These are phyloP conservation scores for Aspergillus quadrilineatus DNA, from an alignment of 2,329 filamentous ascomycete species.

Conservation along the genomic window DNA sequence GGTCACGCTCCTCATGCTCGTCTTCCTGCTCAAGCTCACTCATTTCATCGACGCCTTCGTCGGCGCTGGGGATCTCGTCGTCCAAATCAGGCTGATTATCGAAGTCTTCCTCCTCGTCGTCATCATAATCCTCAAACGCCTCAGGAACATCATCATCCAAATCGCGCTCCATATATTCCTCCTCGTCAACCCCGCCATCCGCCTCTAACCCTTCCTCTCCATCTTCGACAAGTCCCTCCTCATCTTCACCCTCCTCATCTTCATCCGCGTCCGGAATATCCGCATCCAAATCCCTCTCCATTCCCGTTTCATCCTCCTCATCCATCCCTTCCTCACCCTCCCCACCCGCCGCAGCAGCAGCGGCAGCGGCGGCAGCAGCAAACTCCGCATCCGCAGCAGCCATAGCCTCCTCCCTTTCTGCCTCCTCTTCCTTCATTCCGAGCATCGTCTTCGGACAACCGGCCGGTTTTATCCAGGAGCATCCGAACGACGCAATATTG, in stretches of 20 bases:
- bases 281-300: conserved; percentile 47
- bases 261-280: conserved; percentile 48
- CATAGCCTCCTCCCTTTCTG: conserved; percentile 83
- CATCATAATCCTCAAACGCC: conserved; percentile 48
- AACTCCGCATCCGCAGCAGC: conserved; percentile 73
- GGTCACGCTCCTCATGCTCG: conserved; percentile 54
- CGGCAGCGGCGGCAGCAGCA: conserved; percentile 50
- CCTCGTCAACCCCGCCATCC: conserved; percentile 56
- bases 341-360: conserved; percentile 55
- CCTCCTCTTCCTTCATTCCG: conserved; percentile 83
- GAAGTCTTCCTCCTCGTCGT: conserved; percentile 41
- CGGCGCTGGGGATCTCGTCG: conserved; percentile 26
- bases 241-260: conserved; percentile 53
- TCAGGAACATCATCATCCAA: conserved; percentile 74
- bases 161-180: conserved; percentile 56
- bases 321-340: conserved; percentile 39
- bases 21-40: conserved; percentile 58
- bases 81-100: conserved; percentile 41
- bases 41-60: conserved; percentile 46
- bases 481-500: conserved; percentile 84
- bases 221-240: conserved; percentile 45
- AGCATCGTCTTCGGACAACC: conserved; percentile 86
- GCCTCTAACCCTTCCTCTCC: conserved; percentile 49
- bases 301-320: conserved; percentile 39
- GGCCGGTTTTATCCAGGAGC: conserved; percentile 84